These are phyloP conservation scores for Saturnispora hagleri DNA, from an alignment of 805 yeast genomes.

Conservation along the genomic window DNA sequence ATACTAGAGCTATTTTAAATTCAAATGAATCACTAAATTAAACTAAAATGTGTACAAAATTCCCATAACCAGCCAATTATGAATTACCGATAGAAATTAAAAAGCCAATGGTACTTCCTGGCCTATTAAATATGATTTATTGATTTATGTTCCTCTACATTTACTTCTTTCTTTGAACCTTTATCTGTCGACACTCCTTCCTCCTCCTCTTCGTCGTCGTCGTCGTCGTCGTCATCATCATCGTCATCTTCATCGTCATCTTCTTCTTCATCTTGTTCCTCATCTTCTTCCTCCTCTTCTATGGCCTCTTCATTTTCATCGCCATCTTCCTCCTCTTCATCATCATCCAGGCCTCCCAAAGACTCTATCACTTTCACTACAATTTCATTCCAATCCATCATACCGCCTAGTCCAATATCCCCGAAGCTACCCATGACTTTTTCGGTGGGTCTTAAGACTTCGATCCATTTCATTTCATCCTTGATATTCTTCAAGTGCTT, in stretches of 20 bases:
- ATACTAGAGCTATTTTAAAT: background rate
- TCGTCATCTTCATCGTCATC: conserved; percentile 22
- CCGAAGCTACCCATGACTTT: conserved; percentile 47
- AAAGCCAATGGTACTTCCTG: background rate
- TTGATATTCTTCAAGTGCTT: conserved; percentile 42
- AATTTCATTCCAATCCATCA: conserved; percentile 60
- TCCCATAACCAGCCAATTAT: background rate
- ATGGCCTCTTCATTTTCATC: conserved; percentile 16
- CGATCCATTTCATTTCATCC: conserved; percentile 60
- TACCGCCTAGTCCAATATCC: conserved; percentile 59
- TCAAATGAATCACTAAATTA: background rate
- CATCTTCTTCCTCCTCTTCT: conserved; percentile 22
- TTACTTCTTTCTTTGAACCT: background rate
- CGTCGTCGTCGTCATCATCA: conserved; percentile 19
- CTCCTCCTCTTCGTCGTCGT: conserved; percentile 7
- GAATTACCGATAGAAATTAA: background rate
- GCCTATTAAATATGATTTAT: background rate
- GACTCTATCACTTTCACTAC: conserved; percentile 48
- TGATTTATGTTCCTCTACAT: background rate
- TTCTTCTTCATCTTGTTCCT: conserved; percentile 23
- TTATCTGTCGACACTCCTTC: background rate
- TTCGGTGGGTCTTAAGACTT: conserved; percentile 49
- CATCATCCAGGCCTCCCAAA: conserved; percentile 43
- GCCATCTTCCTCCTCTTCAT: conserved; percentile 31
- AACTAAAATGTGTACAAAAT: background rate